Evolutionary conservation across 441 rosid genomes (phyloP).

Genomic region (Codiaeum variegatum): DNA sequence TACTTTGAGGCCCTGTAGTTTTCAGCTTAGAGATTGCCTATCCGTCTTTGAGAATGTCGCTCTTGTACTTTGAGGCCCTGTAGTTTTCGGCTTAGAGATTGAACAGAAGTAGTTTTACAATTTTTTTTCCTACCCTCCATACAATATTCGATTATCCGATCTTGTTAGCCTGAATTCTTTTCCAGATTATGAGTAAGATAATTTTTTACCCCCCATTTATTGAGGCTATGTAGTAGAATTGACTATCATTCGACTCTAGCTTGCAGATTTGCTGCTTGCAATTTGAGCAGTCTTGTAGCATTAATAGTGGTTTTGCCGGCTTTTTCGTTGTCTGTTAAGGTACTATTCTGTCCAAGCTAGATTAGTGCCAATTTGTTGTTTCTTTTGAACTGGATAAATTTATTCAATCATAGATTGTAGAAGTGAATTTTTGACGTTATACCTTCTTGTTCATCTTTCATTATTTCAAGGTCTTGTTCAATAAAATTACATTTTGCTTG

Average conservation of each 20-base stretch:
- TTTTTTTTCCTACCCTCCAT: slow-evolving; percentile 21
- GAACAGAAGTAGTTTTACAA: slow-evolving; percentile 25
- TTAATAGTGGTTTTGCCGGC: slow-evolving; percentile 24
- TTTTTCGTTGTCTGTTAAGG: slow-evolving; percentile 5
- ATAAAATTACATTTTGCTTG: too few relatives aligned
- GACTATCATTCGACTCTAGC: slow-evolving; percentile 18
- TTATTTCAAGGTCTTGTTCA: background rate
- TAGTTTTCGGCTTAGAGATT: slow-evolving; percentile 38
- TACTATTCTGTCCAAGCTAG: slow-evolving; percentile 22
- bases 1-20: slow-evolving; percentile 46
- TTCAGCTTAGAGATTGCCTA: too few relatives aligned
- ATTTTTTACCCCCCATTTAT: too few relatives aligned
- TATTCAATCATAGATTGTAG: slow-evolving; percentile 19
- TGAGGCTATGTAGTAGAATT: slow-evolving; percentile 29
- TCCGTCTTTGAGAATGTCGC: slow-evolving; percentile 83
- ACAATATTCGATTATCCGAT: slow-evolving; percentile 17
- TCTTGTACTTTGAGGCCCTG: slow-evolving; percentile 49
- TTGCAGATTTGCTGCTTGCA: slow-evolving; percentile 31
- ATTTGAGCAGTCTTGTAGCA: slow-evolving; percentile 19
- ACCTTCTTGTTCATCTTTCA: background rate
- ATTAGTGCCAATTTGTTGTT: slow-evolving; percentile 25
- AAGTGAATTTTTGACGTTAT: background rate
- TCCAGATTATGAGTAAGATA: slow-evolving; percentile 21
- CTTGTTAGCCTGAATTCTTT: slow-evolving; percentile 28
- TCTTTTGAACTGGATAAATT: slow-evolving; percentile 19